Evolutionary conservation across 257 asterid genomes (phyloP).

Genomic region (Marsdenia floribunda): DNA sequence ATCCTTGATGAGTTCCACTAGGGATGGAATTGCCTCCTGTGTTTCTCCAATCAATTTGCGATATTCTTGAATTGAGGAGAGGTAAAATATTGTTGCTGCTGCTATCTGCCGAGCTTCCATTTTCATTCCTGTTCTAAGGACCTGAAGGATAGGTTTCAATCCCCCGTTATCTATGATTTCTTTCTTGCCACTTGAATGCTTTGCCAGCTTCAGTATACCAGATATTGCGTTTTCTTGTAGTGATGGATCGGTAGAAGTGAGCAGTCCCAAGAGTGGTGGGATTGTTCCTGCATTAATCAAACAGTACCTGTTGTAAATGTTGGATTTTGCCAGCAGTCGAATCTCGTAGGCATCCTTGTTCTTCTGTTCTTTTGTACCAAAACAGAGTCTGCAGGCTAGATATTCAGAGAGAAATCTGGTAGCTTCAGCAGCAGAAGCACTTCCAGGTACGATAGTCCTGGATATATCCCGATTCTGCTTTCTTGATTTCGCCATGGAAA

Average conservation of each 20-base stretch:
- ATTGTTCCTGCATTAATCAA: conserved; percentile 48
- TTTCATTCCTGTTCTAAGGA: conserved; percentile 41
- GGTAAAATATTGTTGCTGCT: conserved; percentile 61
- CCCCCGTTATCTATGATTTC: conserved; percentile 44
- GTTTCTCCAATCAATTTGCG: conserved; percentile 50
- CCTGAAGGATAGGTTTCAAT: conserved; percentile 28
- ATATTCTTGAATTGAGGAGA: conserved; percentile 46
- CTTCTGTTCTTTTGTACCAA: conserved; percentile 41
- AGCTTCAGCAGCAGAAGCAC: conserved; percentile 53
- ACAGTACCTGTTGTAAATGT: conserved; percentile 46
- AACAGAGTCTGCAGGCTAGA: conserved; percentile 38
- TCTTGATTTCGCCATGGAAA: conserved; percentile 48
- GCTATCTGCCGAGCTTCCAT: conserved; percentile 53
- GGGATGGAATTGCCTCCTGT: conserved; percentile 36
- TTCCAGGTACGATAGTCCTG: conserved; percentile 50
- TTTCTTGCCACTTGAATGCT: conserved; percentile 53
- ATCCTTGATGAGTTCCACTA: conserved; percentile 37
- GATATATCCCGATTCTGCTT: conserved; percentile 48
- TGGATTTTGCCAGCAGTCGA: conserved; percentile 61
- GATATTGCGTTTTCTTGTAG: conserved; percentile 59
- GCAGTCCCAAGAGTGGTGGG: conserved; percentile 41
- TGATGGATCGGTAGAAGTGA: conserved; percentile 31
- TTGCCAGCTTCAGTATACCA: conserved; percentile 60
- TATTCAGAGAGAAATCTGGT: conserved; percentile 44
- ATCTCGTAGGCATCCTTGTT: conserved; percentile 64